Evolutionary conservation across 2,329 filamentous ascomycete species (phyloP).

Genomic region (Didymosphaeria variabile): DNA sequence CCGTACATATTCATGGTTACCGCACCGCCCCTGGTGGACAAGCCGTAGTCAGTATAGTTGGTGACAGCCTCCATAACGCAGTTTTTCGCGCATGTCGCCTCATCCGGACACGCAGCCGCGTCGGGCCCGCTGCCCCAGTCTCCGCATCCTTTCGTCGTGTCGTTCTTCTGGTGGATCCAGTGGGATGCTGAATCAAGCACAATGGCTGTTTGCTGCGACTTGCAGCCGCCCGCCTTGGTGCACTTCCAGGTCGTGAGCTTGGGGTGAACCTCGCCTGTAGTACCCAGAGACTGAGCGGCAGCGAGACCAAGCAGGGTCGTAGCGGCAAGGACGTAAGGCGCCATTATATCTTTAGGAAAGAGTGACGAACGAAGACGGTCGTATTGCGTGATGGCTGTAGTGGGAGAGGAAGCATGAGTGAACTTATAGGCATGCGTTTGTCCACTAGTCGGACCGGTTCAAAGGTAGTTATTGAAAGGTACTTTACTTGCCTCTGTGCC

Average conservation of each 20-base stretch:
- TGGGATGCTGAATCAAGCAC: constrained; percentile 62
- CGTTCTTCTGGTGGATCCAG: constrained; percentile 53
- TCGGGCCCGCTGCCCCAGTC: constrained; percentile 48
- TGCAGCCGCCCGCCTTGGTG: constrained; percentile 61
- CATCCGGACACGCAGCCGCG: constrained; percentile 57
- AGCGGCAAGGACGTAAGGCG: constrained; percentile 35
- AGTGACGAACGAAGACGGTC: constrained; percentile 13
- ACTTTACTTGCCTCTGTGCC: constrained; percentile 14
- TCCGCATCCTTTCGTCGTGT: constrained; percentile 43
- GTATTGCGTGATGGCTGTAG: constrained; percentile 14
- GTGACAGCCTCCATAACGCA: constrained; percentile 65
- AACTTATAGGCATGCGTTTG: constrained; percentile 18
- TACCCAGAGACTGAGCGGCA: constrained; percentile 43
- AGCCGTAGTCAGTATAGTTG: constrained; percentile 64
- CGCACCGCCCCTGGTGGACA: constrained; percentile 59
- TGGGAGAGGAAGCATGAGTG: constrained; percentile 3
- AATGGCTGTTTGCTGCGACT: constrained; percentile 57
- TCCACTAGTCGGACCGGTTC: constrained; percentile 10
- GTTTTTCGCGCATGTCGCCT: constrained; percentile 62
- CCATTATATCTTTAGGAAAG: constrained; percentile 27
- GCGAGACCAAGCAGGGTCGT: constrained; percentile 39
- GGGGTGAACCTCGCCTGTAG: constrained; percentile 59
- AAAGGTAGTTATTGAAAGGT: constrained; percentile 19
- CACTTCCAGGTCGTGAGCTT: constrained; percentile 63
- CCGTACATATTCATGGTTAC: constrained; percentile 58